Percentiles rank a stretch among this genome's conserved stretches.
Conservation (phyloP, 192 early-diverging fungal species). For the Backusella tuberculispora region DNA sequence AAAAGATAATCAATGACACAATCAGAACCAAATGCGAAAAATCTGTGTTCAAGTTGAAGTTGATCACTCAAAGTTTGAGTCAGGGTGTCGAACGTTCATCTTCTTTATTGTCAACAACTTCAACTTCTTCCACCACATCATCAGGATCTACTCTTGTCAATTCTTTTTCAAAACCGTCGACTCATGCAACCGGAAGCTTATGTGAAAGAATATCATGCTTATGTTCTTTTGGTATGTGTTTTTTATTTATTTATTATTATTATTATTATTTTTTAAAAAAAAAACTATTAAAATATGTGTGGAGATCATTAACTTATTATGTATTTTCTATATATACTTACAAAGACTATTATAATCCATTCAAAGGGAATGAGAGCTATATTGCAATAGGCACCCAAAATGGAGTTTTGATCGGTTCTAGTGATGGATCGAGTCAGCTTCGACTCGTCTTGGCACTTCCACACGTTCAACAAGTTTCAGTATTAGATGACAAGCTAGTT, state of each 20-base stretch:
- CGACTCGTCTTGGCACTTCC: neutral
- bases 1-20: neutral
- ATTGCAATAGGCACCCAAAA: neutral
- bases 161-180: neutral
- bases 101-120: neutral
- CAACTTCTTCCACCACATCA: neutral
- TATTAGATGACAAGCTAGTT: neutral
- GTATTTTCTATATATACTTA: neutral
- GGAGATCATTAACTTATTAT: neutral
- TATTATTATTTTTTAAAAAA: neutral
- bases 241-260: neutral
- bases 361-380: neutral
- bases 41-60: neutral
- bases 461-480: neutral
- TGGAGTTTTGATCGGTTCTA: neutral
- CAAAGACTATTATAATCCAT: slow-evolving; percentile 4
- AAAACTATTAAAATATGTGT: too few species aligned
- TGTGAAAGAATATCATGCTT: neutral
- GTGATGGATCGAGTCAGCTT: neutral
- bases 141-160: neutral
- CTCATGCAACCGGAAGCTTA: neutral
- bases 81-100: neutral
- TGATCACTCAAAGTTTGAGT: neutral
- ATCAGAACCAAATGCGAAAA: neutral
- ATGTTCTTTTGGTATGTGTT: neutral